phyloP scores from a whole-genome alignment of 1,284 basidiomycete species.

The Volvariella surrecta region DNA sequence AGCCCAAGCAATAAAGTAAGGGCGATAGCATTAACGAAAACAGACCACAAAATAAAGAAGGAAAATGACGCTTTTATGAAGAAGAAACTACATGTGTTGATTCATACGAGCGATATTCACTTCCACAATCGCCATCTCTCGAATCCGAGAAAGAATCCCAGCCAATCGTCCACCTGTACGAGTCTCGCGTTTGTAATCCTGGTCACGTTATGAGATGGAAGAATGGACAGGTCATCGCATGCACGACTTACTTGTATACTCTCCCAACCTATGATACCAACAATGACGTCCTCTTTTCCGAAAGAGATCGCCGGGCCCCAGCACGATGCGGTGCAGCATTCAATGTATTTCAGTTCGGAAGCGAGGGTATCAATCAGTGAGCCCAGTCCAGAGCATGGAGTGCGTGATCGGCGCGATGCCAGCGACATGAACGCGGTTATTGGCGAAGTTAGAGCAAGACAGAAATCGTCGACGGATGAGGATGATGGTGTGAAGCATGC shows the following conservation, averaged over 20 bases:
- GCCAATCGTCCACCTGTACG: no score
- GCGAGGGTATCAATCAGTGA: neutral
- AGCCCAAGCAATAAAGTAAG: no score
- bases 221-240: neutral
- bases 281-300: neutral
- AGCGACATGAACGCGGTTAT: conserved; percentile 1
- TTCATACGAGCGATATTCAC: no score
- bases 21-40: no score
- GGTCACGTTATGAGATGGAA: neutral
- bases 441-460: conserved; percentile 1
- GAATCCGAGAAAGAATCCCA: no score
- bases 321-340: neutral
- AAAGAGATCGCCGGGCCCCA: neutral
- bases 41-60: no score
- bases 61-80: no score
- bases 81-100: no score
- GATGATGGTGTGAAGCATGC: no score
- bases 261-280: conserved; percentile 5
- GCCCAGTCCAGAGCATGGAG: neutral
- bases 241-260: conserved; percentile 1
- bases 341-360: neutral
- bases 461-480: no score
- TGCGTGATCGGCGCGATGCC: neutral
- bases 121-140: no score
- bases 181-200: no score